Base-by-base conservation (phyloP, 2,329 filamentous ascomycete genomes). In the Coniochaeta sp. region DNA sequence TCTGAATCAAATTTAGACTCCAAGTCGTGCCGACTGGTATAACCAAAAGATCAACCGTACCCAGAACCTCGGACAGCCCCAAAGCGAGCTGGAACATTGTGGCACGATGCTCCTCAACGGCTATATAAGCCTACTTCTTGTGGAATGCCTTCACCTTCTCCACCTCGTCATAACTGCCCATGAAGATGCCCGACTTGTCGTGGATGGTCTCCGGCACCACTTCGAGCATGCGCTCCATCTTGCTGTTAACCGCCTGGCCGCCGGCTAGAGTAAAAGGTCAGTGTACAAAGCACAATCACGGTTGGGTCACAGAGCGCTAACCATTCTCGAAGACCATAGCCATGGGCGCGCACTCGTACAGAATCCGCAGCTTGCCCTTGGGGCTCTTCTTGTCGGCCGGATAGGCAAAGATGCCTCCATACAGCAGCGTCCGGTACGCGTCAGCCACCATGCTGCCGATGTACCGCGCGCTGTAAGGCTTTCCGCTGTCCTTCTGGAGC, bases 301-400 rank as follows among this genome's bases (percentile, higher is more conserved):
- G 8, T 6, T 11, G 26, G 43, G 38, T 58, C 6, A 38, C 38
- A 16, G 43, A 47, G 34, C 6, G 7, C 88, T 77, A 76, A 93
- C 90, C 95, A 77, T 99, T 97, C 78, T 99, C 95, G 75, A 99
- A 98, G 7, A 99, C 85, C 88, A 98, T 90, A 26, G 95, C 95
- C 95, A 99, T 99, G 43, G 95, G 95, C 16, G 95, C 95, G 73
- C 95, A 99, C 80, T 99, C 95, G 77, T 99, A 99, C 69, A 99
- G 75, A 67, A 99, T 99, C 66, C 95, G 85, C 67, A 99, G 84
- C 82, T 99, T 99, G 67, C 95, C 95, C 86, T 98, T 99, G 65
- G 93, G 91, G 71, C 89, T 96, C 87, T 99, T 98, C 81, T 93
- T 96, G 73, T 99, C 95, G 16, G 93, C 91, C 0, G 95, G 95